Evolutionary conservation across 176 grass and related monocot species (phyloP), one percentile per base, ranked within the genome.

Genomic region (Musa itinerans): DNA sequence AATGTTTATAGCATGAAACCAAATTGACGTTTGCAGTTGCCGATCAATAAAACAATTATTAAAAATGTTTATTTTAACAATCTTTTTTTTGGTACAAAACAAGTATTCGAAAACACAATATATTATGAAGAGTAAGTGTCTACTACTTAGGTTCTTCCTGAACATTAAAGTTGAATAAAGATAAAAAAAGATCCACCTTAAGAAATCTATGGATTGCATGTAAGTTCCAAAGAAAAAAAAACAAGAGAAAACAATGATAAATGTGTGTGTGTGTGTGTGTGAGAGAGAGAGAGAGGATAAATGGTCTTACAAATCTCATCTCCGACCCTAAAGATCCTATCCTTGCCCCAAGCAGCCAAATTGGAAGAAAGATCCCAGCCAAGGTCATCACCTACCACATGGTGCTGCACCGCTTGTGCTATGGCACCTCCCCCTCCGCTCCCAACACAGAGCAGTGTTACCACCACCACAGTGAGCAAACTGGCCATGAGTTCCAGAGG

Each of bases 321-420:
- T 15, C 79, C 65, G 14, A 80, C 75, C 19, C 53, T 48, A 55
- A 87, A 90, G 21, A 62, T 52, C 72, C 69, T 87, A 43, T 58
- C 52, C 8, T 67, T 22, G 0, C 75, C 26, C 82, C 84, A 90
- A 19, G 81, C 78, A n/a, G 62, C 75, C 65, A 90, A 43, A 71
- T 84, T 53, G 20, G 78, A 76, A 20, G 59, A 53, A 53, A 69
- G 22, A 61, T 69, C 76, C 79, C 88, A 90, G 0, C 78, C 85
- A 19, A 79, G 85, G 74, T 90, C 81, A 19, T 75, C 84, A 19
- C 84, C 84, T 51, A 90, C 81, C 54, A 90, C 88, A 76, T 87
- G 88, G 68, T 87, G 65, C 54, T 87, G 65, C 14, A 57, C 54
- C 10, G 14, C 54, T 57, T 57, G 54, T 13, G 54, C 54, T 19